Base-by-base conservation (phyloP, 495 filamentous ascomycete species). In the Penicillium longicatenatum region DNA sequence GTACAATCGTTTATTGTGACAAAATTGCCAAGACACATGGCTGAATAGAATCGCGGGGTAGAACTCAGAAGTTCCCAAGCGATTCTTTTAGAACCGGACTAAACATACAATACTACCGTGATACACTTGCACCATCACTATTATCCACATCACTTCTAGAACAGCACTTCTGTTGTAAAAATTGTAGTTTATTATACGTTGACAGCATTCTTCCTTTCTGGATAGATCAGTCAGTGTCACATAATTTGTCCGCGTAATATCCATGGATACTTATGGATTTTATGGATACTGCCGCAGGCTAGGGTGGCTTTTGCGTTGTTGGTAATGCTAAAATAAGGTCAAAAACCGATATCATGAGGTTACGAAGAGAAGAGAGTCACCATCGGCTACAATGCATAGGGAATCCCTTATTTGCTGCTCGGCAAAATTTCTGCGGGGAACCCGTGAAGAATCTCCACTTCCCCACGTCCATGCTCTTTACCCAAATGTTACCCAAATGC, bases 391-490 rank as follows among this genome's bases (percentile, higher is more conserved):
- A 35, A 14, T 35, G n/a, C 31, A 35, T 44, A 4, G n/a, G 26
- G 26, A 26, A 5, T 26, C n/a, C n/a, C n/a, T n/a, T n/a, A n/a
- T n/a, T n/a, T n/a, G n/a, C n/a, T n/a, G n/a, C n/a, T n/a, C 47
- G 17, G 54, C 20, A 50, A 44, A 44, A 33, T n/a, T 46, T 57
- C 55, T 57, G 55, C 26, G 43, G 56, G 56, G 56, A 54, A 54
- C 47, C 50, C 14, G 42, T 59, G 56, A 59, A 59, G 56, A 59
- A 53, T 53, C 56, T 21, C 49, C 50, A 47, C 56, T 59, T 53
- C 56, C 44, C 50, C 50, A 20, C 55, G 24, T 58, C 50, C 56
- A 53, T 43, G 42, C 43, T 54, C 8, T 53, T 44, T 1, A 44
- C 11, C 37, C 19, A 39, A 39, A 45, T 33, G 24, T 50, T 50